Conservation (phyloP, 495 filamentous ascomycete genomes). For the Hypoxylon lenormandii region DNA sequence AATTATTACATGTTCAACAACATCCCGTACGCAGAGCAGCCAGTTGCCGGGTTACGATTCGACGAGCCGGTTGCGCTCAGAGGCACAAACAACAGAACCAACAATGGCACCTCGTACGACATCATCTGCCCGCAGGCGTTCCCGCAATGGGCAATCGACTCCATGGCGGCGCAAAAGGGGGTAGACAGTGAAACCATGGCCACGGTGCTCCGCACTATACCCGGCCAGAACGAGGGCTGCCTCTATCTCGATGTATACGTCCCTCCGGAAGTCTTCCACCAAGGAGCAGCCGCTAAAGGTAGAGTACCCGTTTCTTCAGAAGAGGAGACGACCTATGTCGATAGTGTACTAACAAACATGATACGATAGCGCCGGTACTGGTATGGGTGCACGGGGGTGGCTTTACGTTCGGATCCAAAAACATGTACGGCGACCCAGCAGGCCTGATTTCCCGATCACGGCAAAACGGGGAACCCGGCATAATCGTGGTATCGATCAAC, state of each 20-base stretch:
- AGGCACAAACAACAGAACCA: not conserved
- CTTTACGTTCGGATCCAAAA: constrained; percentile 65
- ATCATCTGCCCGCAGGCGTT: constrained; percentile 43
- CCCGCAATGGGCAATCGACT: constrained; percentile 36
- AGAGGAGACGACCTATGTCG: not conserved
- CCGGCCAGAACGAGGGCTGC: constrained; percentile 42
- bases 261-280: constrained; percentile 26
- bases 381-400: constrained; percentile 73
- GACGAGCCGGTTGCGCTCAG: constrained; percentile 18
- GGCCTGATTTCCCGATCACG: constrained; percentile 61
- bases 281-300: constrained; percentile 9
- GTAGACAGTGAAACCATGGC: constrained; percentile 12
- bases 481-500: constrained; percentile 71
- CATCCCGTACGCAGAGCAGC: constrained; percentile 39
- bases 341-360: constrained; percentile 13
- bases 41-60: constrained; percentile 33
- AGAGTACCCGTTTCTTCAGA: not conserved
- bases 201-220: constrained; percentile 9
- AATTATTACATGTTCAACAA: constrained; percentile 43
- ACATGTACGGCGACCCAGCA: constrained; percentile 52
- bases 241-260: constrained; percentile 40
- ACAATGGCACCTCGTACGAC: constrained; percentile 8
- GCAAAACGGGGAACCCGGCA: constrained; percentile 53
- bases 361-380: constrained; percentile 61
- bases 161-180: constrained; percentile 21